Evolutionary conservation across 176 grass and related monocot species (phyloP), one percentile per base, ranked within the genome.

Genomic region (Saccharum spontaneum): DNA sequence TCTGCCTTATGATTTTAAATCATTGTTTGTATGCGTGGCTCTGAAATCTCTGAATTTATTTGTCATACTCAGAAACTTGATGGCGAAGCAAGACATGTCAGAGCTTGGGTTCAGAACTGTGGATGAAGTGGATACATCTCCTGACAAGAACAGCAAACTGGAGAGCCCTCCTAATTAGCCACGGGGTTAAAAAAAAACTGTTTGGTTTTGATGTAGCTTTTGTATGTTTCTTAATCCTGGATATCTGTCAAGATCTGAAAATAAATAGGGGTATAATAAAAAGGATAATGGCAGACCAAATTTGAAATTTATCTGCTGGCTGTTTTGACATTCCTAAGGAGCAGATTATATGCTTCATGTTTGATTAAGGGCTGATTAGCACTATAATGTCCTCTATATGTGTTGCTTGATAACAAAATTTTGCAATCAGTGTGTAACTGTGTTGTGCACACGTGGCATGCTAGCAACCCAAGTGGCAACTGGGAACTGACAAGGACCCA

Each of bases 41-140:
- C 22, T 71, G 3, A n/a, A 39, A 57, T 67, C 16, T 43, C 31
- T 84, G 74, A 73, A 62, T 10, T 48, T 15, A 17, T 73, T 22
- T 43, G 18, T 6, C 16, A 75, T 52, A 11, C 7, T 63, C 82
- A 92, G 92, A 89, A 94, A 94, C 31, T 82, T 92, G 87, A 94
- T 94, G 92, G 92, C 92, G 23, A 94, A 94, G 76, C 89, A 91
- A 68, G 87, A 94, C 55, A 89, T 91, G 78, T 91, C 92, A 22
- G 89, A 94, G 62, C 92, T 91, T 87, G 92, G 92, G 2, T 94
- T 94, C 75, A 80, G 78, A 12, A 87, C 71, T 65, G 41, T 39
- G 52, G 66, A 65, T 4, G 64, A 54, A 67, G 10, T 38, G 71
- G 63, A 77, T 52, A 45, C 75, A 75, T 45, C 73, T 16, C 52